phyloP scores from a whole-genome alignment of 148 eudicot species.

The Tetragonia tetragonoides region DNA sequence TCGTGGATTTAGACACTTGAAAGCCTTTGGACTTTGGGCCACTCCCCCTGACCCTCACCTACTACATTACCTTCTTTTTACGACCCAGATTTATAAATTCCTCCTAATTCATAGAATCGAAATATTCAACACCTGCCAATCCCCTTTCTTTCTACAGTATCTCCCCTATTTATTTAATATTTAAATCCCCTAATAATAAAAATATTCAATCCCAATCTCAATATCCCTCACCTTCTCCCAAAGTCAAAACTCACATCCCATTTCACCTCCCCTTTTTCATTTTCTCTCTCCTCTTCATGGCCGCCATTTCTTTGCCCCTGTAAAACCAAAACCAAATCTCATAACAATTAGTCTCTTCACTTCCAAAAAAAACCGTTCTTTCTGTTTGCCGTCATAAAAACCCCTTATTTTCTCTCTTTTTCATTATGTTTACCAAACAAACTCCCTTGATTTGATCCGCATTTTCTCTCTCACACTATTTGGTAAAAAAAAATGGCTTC shows the following conservation, averaged over 20 bases:
- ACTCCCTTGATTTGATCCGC: constrained; percentile 15
- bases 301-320: not conserved
- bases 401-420: constrained; percentile 12
- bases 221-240: not conserved
- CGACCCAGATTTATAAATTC: no score
- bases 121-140: no score
- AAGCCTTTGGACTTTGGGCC: no score
- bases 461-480: not conserved
- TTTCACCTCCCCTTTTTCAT: not conserved
- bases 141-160: no score
- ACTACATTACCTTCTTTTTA: no score
- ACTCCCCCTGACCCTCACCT: no score
- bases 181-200: no score
- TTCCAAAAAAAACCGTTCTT: not conserved
- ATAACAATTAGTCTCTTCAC: constrained; percentile 3
- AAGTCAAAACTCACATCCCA: not conserved
- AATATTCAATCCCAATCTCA: no score
- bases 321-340: constrained; percentile 2
- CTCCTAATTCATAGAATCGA: no score
- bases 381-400: not conserved
- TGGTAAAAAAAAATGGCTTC: constrained; percentile 8
- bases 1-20: no score
- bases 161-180: no score
- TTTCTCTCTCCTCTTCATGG: not conserved
- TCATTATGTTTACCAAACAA: constrained; percentile 5